phyloP scores from a whole-genome alignment of 2,329 filamentous ascomycete genomes.

The Cladosporium halotolerans region DNA sequence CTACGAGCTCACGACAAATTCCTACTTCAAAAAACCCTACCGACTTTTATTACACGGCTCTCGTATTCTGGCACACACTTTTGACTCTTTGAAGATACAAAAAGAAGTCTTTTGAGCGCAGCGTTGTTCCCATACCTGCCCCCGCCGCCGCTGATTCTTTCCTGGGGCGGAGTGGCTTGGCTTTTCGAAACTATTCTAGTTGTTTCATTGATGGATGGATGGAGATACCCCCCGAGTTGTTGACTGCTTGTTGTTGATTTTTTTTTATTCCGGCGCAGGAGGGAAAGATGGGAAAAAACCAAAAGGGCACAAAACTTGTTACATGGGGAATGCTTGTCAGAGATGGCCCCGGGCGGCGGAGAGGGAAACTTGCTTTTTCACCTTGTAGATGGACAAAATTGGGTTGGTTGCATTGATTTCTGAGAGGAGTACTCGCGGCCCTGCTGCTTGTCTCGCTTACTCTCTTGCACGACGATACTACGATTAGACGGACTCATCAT shows the following conservation, averaged over 20 bases:
- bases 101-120: conserved; percentile 7
- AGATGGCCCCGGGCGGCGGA: background rate
- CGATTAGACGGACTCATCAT: conserved; percentile 8
- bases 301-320: too few relatives aligned
- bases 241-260: background rate
- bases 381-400: conserved; percentile 5
- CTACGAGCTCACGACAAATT: conserved; percentile 7
- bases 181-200: background rate
- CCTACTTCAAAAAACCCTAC: background rate
- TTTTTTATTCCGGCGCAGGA: background rate
- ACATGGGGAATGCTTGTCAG: too few relatives aligned
- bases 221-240: conserved; percentile 1
- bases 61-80: conserved; percentile 2
- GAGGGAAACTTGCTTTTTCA: conserved; percentile 1
- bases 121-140: conserved; percentile 2
- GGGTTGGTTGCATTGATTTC: background rate
- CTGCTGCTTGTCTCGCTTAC: background rate
- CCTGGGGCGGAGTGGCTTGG: conserved; percentile 1
- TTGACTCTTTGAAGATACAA: background rate
- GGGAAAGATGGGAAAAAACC: background rate
- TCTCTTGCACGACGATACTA: conserved; percentile 5
- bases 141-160: background rate
- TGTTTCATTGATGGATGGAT: background rate
- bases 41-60: conserved; percentile 7
- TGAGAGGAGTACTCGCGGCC: background rate